Percentiles rank a stretch among this genome's conserved stretches.
Conservation (phyloP, 2,329 filamentous ascomycete species). For the Aspergillus chevalieri region DNA sequence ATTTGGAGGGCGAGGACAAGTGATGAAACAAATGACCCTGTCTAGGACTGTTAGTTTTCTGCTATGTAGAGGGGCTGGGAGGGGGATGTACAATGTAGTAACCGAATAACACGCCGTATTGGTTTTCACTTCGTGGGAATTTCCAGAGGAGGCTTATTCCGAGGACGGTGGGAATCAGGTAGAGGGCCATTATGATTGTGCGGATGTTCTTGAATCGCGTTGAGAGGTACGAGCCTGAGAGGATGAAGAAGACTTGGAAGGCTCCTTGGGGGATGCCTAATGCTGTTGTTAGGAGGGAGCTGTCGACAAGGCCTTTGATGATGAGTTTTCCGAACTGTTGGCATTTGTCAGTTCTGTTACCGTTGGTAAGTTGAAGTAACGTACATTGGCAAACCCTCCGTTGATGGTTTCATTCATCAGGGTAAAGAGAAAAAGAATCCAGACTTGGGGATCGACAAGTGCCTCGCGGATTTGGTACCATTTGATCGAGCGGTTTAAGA, state of each 20-base stretch:
- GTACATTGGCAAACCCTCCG: constrained; percentile 46
- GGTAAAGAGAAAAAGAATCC: constrained; percentile 41
- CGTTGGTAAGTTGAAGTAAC: no score
- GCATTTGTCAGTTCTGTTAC: background rate
- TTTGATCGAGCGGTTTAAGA: constrained; percentile 46
- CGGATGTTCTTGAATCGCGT: constrained; percentile 47
- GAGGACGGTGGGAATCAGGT: constrained; percentile 48
- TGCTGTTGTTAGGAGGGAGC: constrained; percentile 44
- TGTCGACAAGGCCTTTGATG: constrained; percentile 41
- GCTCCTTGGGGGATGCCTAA: constrained; percentile 51
- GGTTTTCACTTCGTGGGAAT: constrained; percentile 33
- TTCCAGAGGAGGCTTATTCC: constrained; percentile 49
- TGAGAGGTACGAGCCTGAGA: constrained; percentile 49
- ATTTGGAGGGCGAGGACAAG: constrained; percentile 48
- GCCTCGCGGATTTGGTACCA: constrained; percentile 46
- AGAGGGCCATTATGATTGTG: constrained; percentile 49
- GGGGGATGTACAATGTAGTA: constrained; percentile 41
- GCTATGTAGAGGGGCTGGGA: no score
- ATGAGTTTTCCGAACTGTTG: constrained; percentile 48
- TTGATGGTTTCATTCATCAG: constrained; percentile 49
- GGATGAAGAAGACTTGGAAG: constrained; percentile 48
- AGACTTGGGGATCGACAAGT: constrained; percentile 40
- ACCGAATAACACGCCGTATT: constrained; percentile 45
- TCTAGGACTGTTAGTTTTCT: constrained; percentile 2
- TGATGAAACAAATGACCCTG: constrained; percentile 45